Base-by-base conservation (phyloP, 192 early-diverging fungal genomes). In the Irineochytrium annulatum region DNA sequence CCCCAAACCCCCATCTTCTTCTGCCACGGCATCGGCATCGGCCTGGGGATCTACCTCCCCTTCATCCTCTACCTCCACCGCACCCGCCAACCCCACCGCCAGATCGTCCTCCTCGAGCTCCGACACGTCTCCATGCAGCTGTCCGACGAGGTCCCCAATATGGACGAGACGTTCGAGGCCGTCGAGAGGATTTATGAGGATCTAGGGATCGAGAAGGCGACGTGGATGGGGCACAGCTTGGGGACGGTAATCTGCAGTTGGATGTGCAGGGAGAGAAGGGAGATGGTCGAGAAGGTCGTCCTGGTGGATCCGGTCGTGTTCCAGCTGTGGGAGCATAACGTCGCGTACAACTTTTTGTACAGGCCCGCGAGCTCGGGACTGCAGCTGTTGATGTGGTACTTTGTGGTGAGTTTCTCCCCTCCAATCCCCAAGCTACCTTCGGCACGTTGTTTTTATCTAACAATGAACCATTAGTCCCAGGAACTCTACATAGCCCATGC, bases 271-370 rank as follows among this genome's bases (percentile, higher is more conserved):
- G 65, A 73, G 16, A 26, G 55, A 26, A 68, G 35, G 24, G 67
- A 77, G 19, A 57, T 63, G 19, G 68, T 87, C 17, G 63, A 65
- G 8, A 76, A 75, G 0, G 37, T 75, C 20, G 70, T 89, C 5
- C 60, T 89, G 33, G 63, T 82, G 28, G 88, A 89, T 29, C 88
- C 88, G 3, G 79, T 89, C 53, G 77, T 74, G 35, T 87, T 89
- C 62, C 52, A 81, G 27, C 69, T 89, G 1, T 83, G 79, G 57
- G 77, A 85, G 44, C 79, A 72, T 8, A 35, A 81, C 58, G 76
- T 88, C 29, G 80, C 81, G 20, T 82, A 75, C 55, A 88, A 89
- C 58, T 67, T 72, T 31, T 24, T 76, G 19, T 74, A 71, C 48
- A 56, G 72, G 1, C 17, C 27, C 20, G 72, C 75, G 4, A 22